Percentiles rank a stretch among this genome's conserved stretches.
Conservation (phyloP, 2,329 filamentous ascomycete species). For the Zalaria obscura region DNA sequence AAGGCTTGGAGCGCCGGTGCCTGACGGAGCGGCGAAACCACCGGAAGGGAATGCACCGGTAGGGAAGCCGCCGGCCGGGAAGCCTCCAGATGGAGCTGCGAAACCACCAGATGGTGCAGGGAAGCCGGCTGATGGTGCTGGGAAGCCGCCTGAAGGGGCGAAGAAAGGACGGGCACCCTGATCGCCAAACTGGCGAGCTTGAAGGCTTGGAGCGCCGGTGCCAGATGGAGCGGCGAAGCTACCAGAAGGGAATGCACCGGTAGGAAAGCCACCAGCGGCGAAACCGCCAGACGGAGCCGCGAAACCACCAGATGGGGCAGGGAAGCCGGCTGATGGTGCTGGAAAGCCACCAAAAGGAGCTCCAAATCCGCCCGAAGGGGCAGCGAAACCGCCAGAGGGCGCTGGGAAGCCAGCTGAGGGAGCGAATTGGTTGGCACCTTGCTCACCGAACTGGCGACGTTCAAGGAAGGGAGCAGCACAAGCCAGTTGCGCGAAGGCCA, state of each 20-base stretch:
- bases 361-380: not conserved
- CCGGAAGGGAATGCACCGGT: not conserved
- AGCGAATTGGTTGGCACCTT: not conserved
- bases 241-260: not conserved
- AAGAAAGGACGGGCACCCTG: not conserved
- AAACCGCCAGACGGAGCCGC: not conserved
- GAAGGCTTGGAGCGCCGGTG: not conserved
- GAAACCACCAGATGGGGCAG: not conserved
- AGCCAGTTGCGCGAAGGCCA: constrained; percentile 11
- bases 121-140: not conserved
- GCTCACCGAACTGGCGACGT: not conserved
- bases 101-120: not conserved
- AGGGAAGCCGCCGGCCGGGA: no score
- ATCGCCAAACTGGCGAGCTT: not conserved
- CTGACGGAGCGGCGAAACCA: not conserved
- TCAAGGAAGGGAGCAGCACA: constrained; percentile 7
- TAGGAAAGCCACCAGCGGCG: not conserved
- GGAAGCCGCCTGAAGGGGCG: not conserved
- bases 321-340: not conserved
- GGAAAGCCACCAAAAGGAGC: not conserved
- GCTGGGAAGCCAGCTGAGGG: not conserved
- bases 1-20: not conserved
- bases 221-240: not conserved
- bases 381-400: not conserved
- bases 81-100: no score